Base-by-base conservation (phyloP, 441 rosid species). In the Hura crepitans region DNA sequence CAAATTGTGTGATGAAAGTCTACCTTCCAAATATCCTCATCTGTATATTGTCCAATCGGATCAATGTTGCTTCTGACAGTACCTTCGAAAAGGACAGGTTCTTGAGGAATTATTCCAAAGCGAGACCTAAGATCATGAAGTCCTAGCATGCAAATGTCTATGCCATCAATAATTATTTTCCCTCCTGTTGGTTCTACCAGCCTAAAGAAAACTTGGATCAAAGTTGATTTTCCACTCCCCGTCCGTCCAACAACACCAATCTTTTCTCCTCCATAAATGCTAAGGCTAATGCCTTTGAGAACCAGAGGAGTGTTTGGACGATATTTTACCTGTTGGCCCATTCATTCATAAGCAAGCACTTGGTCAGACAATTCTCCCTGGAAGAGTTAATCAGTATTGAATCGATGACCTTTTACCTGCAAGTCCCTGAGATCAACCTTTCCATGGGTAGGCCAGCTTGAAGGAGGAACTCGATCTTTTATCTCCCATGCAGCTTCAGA, bases 41-140 rank as follows among this genome's bases (percentile, higher is more conserved):
- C 98, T 31, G 93, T 67, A 71, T 84, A 84, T 68, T 83, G 83
- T 65, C 92, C 93, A 30, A 84, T 71, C 4, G 98, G 98, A 78
- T 93, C 98, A 30, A 93, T 77, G 77, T 93, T 91, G 81, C 93
- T 91, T 73, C 98, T 85, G 5, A 93, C 93, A 0, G 98, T 93
- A 70, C 98, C 97, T 83, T 93, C 98, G 37, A 93, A 93, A 49
- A 93, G 93, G 69, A 93, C 96, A 57, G 97, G 98, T 42, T 93
- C 98, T 79, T 93, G 98, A 66, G 97, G 97, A 73, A 93, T 91
- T 83, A 91, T 93, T 45, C 98, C 95, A 30, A 93, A 93, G 68
- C 97, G 85, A 61, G 98, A 89, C 76, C 98, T 81, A 9, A 93
- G 92, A 80, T 91, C 90, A 50, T 93, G 98, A 60, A 93, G 93